phyloP scores from a whole-genome alignment of 257 asterid genomes.

The Nicotiana undulata region DNA sequence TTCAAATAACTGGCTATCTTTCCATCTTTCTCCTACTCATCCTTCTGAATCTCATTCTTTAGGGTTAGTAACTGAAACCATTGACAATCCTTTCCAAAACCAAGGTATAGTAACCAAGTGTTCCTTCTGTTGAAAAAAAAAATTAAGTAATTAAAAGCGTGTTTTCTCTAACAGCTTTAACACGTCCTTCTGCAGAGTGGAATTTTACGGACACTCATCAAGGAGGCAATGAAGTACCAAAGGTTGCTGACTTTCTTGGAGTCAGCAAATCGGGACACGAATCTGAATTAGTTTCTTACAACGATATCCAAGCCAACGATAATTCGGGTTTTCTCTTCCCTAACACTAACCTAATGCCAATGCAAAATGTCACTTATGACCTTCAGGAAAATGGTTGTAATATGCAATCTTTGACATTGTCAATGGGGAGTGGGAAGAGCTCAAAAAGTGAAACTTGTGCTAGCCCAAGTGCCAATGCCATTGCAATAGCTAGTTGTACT shows the following conservation, averaged over 20 bases:
- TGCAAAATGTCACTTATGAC: constrained; percentile 33
- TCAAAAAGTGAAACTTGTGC: constrained; percentile 34
- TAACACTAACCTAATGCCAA: constrained; percentile 31
- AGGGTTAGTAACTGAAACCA: constrained; percentile 56
- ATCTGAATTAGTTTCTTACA: constrained; percentile 41
- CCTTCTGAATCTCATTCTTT: constrained; percentile 50
- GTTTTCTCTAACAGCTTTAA: not conserved
- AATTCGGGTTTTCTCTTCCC: constrained; percentile 37
- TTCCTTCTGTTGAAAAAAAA: not conserved
- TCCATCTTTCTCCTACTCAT: constrained; percentile 70
- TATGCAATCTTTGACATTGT: constrained; percentile 65
- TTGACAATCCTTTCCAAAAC: constrained; percentile 50
- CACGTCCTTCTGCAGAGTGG: constrained; percentile 37
- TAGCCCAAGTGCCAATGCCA: not conserved
- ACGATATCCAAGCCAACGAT: constrained; percentile 38
- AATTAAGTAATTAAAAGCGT: not conserved
- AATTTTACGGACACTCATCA: constrained; percentile 41
- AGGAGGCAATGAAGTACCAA: constrained; percentile 48
- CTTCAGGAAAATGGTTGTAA: constrained; percentile 43
- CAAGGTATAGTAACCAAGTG: constrained; percentile 29
- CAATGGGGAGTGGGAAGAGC: constrained; percentile 75
- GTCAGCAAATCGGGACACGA: constrained; percentile 31
- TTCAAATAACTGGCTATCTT: constrained; percentile 82
- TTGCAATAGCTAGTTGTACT: constrained; percentile 8
- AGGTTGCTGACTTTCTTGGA: constrained; percentile 78